These are phyloP conservation scores for Vanderwaltozyma polyspora DNA, from an alignment of 805 yeast genomes.

Conservation along the genomic window DNA sequence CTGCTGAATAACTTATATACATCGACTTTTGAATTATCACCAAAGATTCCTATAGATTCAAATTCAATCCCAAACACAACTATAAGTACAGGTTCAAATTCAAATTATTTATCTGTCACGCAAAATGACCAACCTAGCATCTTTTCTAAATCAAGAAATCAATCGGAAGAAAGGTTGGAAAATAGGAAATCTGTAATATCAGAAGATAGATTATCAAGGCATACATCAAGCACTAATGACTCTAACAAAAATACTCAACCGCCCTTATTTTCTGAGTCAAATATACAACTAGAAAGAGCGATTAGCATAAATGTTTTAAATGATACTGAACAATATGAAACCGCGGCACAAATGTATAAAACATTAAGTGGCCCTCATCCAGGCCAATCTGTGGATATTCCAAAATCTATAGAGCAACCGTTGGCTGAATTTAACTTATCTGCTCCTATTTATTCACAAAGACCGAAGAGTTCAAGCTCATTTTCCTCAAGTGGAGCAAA, in stretches of 20 bases:
- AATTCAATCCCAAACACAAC: background rate
- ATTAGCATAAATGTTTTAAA: background rate
- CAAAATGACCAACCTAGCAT: background rate
- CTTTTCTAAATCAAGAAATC: background rate
- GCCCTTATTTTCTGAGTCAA: background rate
- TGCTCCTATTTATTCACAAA: conserved; percentile 3
- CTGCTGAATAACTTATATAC: conserved; percentile 19
- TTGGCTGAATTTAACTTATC: background rate
- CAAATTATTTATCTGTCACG: background rate
- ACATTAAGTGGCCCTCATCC: background rate
- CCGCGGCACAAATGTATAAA: background rate
- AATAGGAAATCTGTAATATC: background rate
- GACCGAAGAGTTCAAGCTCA: conserved; percentile 16
- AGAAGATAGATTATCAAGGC: background rate
- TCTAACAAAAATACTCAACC: background rate
- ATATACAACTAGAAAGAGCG: background rate
- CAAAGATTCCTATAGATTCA: conserved; percentile 19
- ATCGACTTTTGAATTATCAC: conserved; percentile 22
- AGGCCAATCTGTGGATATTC: background rate
- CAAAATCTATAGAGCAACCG: background rate
- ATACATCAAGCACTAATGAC: background rate
- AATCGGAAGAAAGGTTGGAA: background rate
- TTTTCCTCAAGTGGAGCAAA: conserved; percentile 12
- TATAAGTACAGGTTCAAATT: background rate
- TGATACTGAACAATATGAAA: background rate